Percentiles rank a stretch among this genome's conserved stretches.
Evolutionary conservation across 2,329 filamentous ascomycete species (phyloP).

Genomic region (Gremmenia infestans): DNA sequence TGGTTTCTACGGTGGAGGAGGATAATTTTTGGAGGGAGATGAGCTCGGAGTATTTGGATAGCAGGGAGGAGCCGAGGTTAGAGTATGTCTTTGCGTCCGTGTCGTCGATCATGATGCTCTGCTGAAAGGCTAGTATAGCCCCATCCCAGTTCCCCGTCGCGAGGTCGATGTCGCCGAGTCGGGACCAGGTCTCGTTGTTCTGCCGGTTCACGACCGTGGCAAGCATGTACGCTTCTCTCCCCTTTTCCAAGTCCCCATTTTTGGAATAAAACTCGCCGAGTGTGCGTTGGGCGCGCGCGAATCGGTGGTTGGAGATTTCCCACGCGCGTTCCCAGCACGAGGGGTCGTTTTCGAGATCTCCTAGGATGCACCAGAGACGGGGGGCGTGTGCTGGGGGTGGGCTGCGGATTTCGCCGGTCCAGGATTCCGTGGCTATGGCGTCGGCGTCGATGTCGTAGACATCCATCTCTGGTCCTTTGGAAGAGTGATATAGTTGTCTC

Average conservation of each 20-base stretch:
- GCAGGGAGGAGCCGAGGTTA: slow-evolving; percentile 81
- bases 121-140: slow-evolving; percentile 77
- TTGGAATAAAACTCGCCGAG: slow-evolving; percentile 74
- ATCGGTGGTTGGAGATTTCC: slow-evolving; percentile 76
- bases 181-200: slow-evolving; percentile 81
- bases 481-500: slow-evolving; percentile 71
- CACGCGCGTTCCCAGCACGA: slow-evolving; percentile 80
- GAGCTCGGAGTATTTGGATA: slow-evolving; percentile 58
- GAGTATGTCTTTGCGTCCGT: slow-evolving; percentile 91
- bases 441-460: slow-evolving; percentile 44
- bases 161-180: slow-evolving; percentile 82
- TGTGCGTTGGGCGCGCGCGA: slow-evolving; percentile 81
- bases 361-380: slow-evolving; percentile 86
- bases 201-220: slow-evolving; percentile 76
- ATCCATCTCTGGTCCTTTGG: slow-evolving; percentile 36
- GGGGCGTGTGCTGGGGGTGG: slow-evolving; percentile 78
- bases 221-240: slow-evolving; percentile 71
- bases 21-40: slow-evolving; percentile 34
- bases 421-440: slow-evolving; percentile 51
- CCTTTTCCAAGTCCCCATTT: slow-evolving; percentile 59
- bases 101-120: slow-evolving; percentile 80
- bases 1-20: slow-evolving; percentile 15
- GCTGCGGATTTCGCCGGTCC: slow-evolving; percentile 58
- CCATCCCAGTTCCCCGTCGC: slow-evolving; percentile 71
- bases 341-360: slow-evolving; percentile 75